These are phyloP conservation scores for Mallotus repandus DNA, from an alignment of 441 rosid genomes.

Conservation along the genomic window DNA sequence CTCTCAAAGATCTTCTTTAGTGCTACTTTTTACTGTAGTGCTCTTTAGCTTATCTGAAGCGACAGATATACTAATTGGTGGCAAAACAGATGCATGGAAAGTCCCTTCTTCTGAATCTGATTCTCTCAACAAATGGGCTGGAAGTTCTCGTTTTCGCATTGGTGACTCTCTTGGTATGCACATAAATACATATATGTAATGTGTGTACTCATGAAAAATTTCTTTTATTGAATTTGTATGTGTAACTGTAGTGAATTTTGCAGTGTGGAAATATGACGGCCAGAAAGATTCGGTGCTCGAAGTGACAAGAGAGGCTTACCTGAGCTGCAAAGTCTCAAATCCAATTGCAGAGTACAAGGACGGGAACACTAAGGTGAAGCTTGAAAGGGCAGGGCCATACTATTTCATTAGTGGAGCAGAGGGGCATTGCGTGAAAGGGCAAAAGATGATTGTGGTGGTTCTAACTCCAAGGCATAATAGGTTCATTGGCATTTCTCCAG, in stretches of 20 bases:
- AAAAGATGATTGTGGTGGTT: slow-evolving; percentile 68
- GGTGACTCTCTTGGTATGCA: slow-evolving; percentile 69
- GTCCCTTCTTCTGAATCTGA: slow-evolving; percentile 72
- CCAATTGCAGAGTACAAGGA: slow-evolving; percentile 64
- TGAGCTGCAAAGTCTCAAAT: slow-evolving; percentile 55
- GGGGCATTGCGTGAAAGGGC: slow-evolving; percentile 75
- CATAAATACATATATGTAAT: no score
- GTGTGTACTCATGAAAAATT: no score
- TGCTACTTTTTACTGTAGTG: slow-evolving; percentile 12
- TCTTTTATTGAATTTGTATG: no score
- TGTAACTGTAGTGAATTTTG: neutral
- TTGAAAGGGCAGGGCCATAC: slow-evolving; percentile 62
- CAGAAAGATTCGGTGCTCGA: slow-evolving; percentile 68
- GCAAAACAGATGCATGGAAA: slow-evolving; percentile 69
- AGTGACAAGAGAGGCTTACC: slow-evolving; percentile 63
- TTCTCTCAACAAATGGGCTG: slow-evolving; percentile 85
- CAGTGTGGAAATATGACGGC: slow-evolving; percentile 79
- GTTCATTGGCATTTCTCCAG: slow-evolving; percentile 53
- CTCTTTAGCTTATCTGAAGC: slow-evolving; percentile 41
- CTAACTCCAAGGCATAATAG: slow-evolving; percentile 41
- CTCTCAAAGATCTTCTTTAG: slow-evolving; percentile 28
- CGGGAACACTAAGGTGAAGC: slow-evolving; percentile 69
- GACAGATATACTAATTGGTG: slow-evolving; percentile 72
- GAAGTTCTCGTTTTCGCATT: slow-evolving; percentile 54
- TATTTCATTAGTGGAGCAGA: slow-evolving; percentile 82